Conservation (phyloP, 164 flowering plant species). For the Berberis vulgaris region DNA sequence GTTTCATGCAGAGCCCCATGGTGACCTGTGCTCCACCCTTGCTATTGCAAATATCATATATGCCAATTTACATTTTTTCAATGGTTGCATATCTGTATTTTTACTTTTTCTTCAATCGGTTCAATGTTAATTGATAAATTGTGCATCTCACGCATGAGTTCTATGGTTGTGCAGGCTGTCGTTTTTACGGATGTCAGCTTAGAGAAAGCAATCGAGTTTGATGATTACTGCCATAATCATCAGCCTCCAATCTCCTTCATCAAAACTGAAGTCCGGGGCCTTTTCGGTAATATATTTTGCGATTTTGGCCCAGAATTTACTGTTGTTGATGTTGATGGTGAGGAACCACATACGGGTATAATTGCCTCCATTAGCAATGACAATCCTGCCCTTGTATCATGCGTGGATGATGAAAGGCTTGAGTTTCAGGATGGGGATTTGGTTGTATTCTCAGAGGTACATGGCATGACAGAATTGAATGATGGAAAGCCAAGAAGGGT, state of each 20-base stretch:
- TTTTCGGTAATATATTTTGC: conserved; percentile 76
- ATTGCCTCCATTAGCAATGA: conserved; percentile 86
- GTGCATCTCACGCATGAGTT: neutral
- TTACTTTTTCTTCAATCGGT: neutral
- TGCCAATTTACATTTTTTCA: too few species aligned
- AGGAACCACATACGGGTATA: conserved; percentile 81
- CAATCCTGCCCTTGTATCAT: conserved; percentile 66
- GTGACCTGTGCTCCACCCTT: too few species aligned
- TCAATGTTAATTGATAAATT: neutral
- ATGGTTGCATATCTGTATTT: too few species aligned
- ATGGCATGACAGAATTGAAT: conserved; percentile 76
- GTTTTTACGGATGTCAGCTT: conserved; percentile 65
- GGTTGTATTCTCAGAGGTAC: conserved; percentile 80
- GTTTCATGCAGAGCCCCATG: too few species aligned
- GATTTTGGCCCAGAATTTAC: conserved; percentile 84
- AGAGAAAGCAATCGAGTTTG: conserved; percentile 57
- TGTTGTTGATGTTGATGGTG: conserved; percentile 75
- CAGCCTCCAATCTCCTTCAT: conserved; percentile 82
- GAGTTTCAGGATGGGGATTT: conserved; percentile 92
- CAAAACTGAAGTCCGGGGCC: conserved; percentile 76
- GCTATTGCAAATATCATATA: too few species aligned
- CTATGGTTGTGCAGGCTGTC: conserved; percentile 54
- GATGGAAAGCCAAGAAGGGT: conserved; percentile 79
- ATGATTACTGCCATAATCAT: conserved; percentile 71
- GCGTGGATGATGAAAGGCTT: conserved; percentile 83